A percentile compares a stretch with the other conserved stretches of the same genome.
phyloP scores from a whole-genome alignment of 2,329 filamentous ascomycete species.

The Colletotrichum sp. region DNA sequence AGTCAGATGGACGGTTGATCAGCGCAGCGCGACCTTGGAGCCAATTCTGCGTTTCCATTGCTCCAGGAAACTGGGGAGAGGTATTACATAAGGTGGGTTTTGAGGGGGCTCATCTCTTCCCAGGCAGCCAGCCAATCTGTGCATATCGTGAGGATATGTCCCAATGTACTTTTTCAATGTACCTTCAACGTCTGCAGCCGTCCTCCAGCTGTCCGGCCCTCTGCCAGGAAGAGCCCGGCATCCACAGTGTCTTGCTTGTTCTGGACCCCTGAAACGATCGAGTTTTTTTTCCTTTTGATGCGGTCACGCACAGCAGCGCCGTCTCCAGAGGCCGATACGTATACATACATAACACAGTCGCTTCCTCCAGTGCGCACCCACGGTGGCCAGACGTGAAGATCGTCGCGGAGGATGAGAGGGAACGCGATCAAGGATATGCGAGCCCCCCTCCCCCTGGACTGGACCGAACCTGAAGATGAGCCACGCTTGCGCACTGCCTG shows the following conservation, averaged over 20 bases:
- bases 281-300: constrained; percentile 9
- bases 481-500: not conserved
- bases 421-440: not conserved
- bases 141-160: not conserved
- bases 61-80: not conserved
- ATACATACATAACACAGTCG: not conserved
- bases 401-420: not conserved
- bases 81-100: constrained; percentile 13
- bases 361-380: not conserved
- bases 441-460: not conserved
- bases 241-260: constrained; percentile 16
- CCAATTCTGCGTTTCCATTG: not conserved
- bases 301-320: not conserved
- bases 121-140: constrained; percentile 17
- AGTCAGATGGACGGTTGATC: not conserved
- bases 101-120: not conserved
- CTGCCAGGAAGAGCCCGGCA: constrained; percentile 12
- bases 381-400: not conserved
- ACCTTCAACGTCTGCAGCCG: constrained; percentile 6
- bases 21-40: not conserved
- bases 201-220: constrained; percentile 6
- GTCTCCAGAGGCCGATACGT: not conserved
- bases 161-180: not conserved
- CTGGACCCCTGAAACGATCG: constrained; percentile 21
- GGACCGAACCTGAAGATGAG: not conserved